Base-by-base conservation (phyloP, 2,329 filamentous ascomycete genomes). In the Fusarium cicatricum region DNA sequence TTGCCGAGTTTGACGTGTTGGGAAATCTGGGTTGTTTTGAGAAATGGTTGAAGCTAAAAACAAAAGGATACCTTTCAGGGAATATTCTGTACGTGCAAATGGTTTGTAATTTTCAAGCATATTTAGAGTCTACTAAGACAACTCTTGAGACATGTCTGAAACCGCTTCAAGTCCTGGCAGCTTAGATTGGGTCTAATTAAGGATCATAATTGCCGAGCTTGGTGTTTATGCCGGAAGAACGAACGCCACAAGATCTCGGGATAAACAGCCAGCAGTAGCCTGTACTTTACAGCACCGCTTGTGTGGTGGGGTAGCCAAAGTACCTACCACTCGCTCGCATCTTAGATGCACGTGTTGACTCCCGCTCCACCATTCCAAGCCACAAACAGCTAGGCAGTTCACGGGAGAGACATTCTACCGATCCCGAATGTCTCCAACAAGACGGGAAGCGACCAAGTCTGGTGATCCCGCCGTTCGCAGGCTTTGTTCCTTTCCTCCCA, bases 381-480 rank as follows among this genome's bases (percentile, higher is more conserved):
- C 55, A 39, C 16, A 62, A 62, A 29, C 32, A 48, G 59, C 42
- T 60, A 60, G 59, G 11, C 21, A 16, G 29, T n/a, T 33, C 26
- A 29, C 54, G 55, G 59, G 59, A 46, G 59, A 62, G 59, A 63
- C 31, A 63, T 62, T 62, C 59, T 19, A 62, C 59, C 59, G 59
- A 62, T 55, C 36, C 58, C 37, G 55, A 47, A 45, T 52, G 43
- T 33, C 34, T 60, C 32, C 39, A 63, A 50, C 55, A 63, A 62
- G 49, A 23, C 4, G 21, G 4, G 21, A 55, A 63, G 37, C 44
- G 32, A 53, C 55, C 42, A 33, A 52, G 56, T 28, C 49, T 56
- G 26, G 38, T 44, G 28, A 47, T 38, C 21, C 40, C 37, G 26
- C 38, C 36, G 59, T 52, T 62, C 38, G 31, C 45, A 62, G 42